Conservation (phyloP, 2,329 filamentous ascomycete genomes). For the Pezicula rhizophila region DNA sequence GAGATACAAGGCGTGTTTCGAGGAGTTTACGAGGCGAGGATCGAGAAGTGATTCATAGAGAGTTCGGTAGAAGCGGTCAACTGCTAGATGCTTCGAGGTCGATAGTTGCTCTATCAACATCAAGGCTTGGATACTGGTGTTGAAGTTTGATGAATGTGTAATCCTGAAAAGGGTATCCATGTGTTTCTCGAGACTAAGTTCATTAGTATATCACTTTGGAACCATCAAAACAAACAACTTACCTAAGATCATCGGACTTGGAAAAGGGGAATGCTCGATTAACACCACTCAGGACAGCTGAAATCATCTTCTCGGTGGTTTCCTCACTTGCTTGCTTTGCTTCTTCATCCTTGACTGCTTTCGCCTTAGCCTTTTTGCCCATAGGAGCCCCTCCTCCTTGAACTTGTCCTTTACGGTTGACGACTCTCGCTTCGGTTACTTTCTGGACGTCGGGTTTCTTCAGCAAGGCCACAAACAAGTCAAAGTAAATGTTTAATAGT, state of each 20-base stretch:
- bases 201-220: slow-evolving; percentile 16
- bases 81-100: slow-evolving; percentile 69
- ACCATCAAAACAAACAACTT: slow-evolving; percentile 26
- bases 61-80: slow-evolving; percentile 90
- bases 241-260: slow-evolving; percentile 70
- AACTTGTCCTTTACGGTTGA: slow-evolving; percentile 42
- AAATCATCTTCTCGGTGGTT: slow-evolving; percentile 83
- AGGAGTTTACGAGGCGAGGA: slow-evolving; percentile 79
- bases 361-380: slow-evolving; percentile 44
- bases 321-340: slow-evolving; percentile 30
- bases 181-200: slow-evolving; percentile 68
- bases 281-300: slow-evolving; percentile 85
- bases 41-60: slow-evolving; percentile 93
- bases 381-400: slow-evolving; percentile 48
- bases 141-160: slow-evolving; percentile 97
- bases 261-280: slow-evolving; percentile 95
- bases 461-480: slow-evolving; percentile 75
- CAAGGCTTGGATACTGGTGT: slow-evolving; percentile 92
- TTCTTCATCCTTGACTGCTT: slow-evolving; percentile 29
- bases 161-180: slow-evolving; percentile 92
- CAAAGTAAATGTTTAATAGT: slow-evolving; percentile 87
- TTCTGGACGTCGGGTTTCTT: slow-evolving; percentile 46
- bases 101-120: slow-evolving; percentile 93
- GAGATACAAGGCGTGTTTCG: slow-evolving; percentile 91
- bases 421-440: slow-evolving; percentile 29